Base-by-base conservation (phyloP, 441 rosid genomes). In the Populus tomentosa region DNA sequence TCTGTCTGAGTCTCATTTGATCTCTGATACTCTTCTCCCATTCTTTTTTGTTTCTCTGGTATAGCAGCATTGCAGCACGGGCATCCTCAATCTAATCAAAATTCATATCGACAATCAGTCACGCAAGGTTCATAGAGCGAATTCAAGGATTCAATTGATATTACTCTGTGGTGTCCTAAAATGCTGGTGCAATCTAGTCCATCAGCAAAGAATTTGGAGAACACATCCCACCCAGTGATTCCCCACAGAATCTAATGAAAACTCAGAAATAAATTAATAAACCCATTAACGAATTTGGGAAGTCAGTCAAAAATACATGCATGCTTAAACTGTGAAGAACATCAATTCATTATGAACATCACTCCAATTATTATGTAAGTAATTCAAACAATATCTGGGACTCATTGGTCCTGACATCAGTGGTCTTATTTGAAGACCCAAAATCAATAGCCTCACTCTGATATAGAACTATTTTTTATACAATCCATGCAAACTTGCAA, bases 1-100 rank as follows among this genome's bases (percentile, higher is more conserved):
- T 90, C 74, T 82, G 86, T 79, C 87, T 83, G 72, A 88, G 81
- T 72, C 87, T 88, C n/a, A 64, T 80, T 80, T 89, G 92, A 83
- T 87, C 90, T 83, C 89, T 92, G 16, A 73, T 79, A 40, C 79
- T 84, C 79, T 80, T 90, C 88, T 95, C 98, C 99, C 99, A 95
- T 64, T 86, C 87, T 83, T 83, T 92, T 75, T 68, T 89, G 89
- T 84, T 83, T 85, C 83, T 91, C 83, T 86, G 85, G 81, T 94
- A 96, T 28, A 95, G 91, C 81, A 95, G 81, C 99, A 95, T 95
- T 0, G 97, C 93, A n/a, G 97, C 98, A 53, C 97, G 85, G 24
- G 98, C 94, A 77, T 95, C 98, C 40, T 91, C 98, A 53, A 91
- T 68, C 99, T 94, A 88, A 70, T 81, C 70, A 69, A 70, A 6